Base-by-base conservation (phyloP, 2,329 filamentous ascomycete genomes). In the Trichoderma semiorbis region DNA sequence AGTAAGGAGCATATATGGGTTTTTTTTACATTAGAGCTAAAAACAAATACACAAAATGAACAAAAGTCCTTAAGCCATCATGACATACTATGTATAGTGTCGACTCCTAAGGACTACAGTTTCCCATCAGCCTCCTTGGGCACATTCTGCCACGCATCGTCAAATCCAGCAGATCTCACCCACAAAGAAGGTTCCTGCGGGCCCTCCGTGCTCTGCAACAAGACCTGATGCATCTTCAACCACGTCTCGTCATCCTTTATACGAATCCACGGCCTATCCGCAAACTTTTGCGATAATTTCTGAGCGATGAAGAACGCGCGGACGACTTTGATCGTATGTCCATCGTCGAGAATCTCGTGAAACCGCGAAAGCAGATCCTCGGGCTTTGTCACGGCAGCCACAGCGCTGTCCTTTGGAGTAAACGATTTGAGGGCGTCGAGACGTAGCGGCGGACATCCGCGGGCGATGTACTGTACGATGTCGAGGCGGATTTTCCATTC, bases 401-500 rank as follows among this genome's bases (percentile, higher is more conserved):
- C 75, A 62, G 36, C 24, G 21, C 26, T 24, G 5, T 83, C 81
- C 70, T 83, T 86, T 0, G 90, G 86, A 1, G 81, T 79, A 77
- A 96, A 95, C 0, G 81, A 78, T 1, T 79, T 80, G 68, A 97
- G 87, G 62, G 90, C 86, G 4, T 90, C 84, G 0, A 89, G 71
- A 0, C 86, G 81, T 1, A 95, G 85, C 0, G 86, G 80, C 0
- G 93, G 91, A 1, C 85, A 87, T 4, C 87, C 87, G 11, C 92
- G 86, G 1, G 91, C 92, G 0, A 91, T 88, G 79, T 97, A 97
- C 81, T 94, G 85, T 7, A 90, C 78, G 7, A 97, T 83, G 78
- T 96, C 93, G 75, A 90, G 81, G 55, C 94, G 89, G 64, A 91
- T 92, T 80, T 97, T 97, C 88, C 90, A 95, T 80, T 96, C 92